phyloP scores from a whole-genome alignment of 2,329 filamentous ascomycete genomes.

The Pseudogymnoascus sp. region DNA sequence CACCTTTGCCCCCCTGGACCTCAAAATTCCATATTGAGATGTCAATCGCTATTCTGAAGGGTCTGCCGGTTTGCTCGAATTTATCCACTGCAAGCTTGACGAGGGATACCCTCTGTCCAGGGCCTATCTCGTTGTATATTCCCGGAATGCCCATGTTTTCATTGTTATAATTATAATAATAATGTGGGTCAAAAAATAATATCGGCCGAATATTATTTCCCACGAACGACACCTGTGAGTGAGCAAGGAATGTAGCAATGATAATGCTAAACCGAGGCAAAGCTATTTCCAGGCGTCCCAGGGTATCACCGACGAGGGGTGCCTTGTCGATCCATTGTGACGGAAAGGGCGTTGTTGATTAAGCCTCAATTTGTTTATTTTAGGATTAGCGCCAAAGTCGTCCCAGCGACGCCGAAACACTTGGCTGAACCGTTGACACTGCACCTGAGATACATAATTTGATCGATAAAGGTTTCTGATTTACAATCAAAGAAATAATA shows the following conservation, averaged over 20 bases:
- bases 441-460: neutral
- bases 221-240: neutral
- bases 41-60: constrained; percentile 82
- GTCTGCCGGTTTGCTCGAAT: constrained; percentile 60
- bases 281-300: neutral
- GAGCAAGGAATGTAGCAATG: neutral
- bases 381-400: constrained; percentile 10
- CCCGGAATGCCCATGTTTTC: constrained; percentile 60
- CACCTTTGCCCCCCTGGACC: constrained; percentile 74
- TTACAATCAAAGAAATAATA: neutral
- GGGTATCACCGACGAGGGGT: neutral
- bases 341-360: constrained; percentile 10
- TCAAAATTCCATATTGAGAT: constrained; percentile 98
- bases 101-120: constrained; percentile 70
- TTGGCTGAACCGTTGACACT: neutral
- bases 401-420: neutral
- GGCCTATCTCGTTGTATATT: constrained; percentile 82
- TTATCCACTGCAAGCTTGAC: constrained; percentile 74
- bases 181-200: neutral
- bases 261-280: neutral
- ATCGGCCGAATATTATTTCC: neutral
- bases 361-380: constrained; percentile 11
- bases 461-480: neutral
- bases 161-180: constrained; percentile 10
- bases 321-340: constrained; percentile 7